Evolutionary conservation across 140 eudicot species (phyloP).

Genomic region (Senecio squalidus): DNA sequence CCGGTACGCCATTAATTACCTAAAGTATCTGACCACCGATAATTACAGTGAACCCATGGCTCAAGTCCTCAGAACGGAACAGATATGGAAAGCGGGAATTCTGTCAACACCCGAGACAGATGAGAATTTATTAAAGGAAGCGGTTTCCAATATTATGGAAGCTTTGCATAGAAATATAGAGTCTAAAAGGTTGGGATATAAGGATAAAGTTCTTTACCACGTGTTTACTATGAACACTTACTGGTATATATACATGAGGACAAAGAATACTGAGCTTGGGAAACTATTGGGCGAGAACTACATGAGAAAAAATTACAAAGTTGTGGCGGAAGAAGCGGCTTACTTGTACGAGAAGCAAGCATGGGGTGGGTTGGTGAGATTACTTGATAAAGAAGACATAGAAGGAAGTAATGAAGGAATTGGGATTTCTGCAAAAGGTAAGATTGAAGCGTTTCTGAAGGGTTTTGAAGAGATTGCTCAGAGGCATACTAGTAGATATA

Average conservation of each 20-base stretch:
- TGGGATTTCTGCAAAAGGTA: slow-evolving; percentile 32
- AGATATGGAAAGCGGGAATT: slow-evolving; percentile 60
- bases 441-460: slow-evolving; percentile 51
- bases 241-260: slow-evolving; percentile 85
- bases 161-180: slow-evolving; percentile 63
- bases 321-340: slow-evolving; percentile 77
- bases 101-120: slow-evolving; percentile 29
- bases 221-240: slow-evolving; percentile 70
- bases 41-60: slow-evolving; percentile 55
- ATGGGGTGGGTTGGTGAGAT: slow-evolving; percentile 60
- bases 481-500: slow-evolving; percentile 43
- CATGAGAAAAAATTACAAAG: slow-evolving; percentile 65
- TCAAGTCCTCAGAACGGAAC: slow-evolving; percentile 59
- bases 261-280: slow-evolving; percentile 56
- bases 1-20: slow-evolving; percentile 64
- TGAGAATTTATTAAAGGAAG: slow-evolving; percentile 47
- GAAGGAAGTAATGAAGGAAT: slow-evolving; percentile 19
- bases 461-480: slow-evolving; percentile 55
- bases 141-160: slow-evolving; percentile 60
- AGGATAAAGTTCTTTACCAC: slow-evolving; percentile 64
- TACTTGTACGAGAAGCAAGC: slow-evolving; percentile 80
- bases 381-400: slow-evolving; percentile 51
- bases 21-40: slow-evolving; percentile 53
- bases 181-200: slow-evolving; percentile 40
- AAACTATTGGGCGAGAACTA: slow-evolving; percentile 60